Percentiles rank a stretch among this genome's conserved stretches.
phyloP scores from a whole-genome alignment of 805 yeast species.

The Metschnikowia lunata region DNA sequence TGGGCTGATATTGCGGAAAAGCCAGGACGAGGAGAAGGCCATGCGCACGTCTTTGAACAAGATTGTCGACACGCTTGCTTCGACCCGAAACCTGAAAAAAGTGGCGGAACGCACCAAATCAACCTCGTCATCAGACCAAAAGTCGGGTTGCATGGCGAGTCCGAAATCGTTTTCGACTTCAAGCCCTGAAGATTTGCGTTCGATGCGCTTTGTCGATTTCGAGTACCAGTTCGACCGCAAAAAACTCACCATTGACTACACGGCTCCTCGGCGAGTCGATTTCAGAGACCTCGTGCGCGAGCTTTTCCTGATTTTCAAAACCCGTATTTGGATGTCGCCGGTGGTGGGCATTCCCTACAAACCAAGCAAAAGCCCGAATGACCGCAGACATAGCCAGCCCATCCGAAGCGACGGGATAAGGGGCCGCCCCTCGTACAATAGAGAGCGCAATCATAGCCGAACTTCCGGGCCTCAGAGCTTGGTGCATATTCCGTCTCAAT shows the following conservation, averaged over 20 bases:
- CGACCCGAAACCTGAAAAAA: background rate
- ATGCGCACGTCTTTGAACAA: conserved; percentile 49
- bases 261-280: conserved; percentile 58
- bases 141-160: conserved; percentile 6
- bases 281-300: conserved; percentile 71
- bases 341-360: conserved; percentile 42
- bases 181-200: conserved; percentile 28
- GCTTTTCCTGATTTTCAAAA: conserved; percentile 68
- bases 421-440: background rate
- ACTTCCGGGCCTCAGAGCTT: background rate
- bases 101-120: background rate
- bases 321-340: conserved; percentile 82
- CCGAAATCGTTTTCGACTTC: conserved; percentile 1
- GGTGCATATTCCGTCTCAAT: too few relatives aligned
- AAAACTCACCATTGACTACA: conserved; percentile 62
- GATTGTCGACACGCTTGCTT: conserved; percentile 38
- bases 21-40: conserved; percentile 64
- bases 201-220: conserved; percentile 62
- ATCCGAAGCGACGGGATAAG: background rate
- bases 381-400: background rate
- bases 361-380: background rate
- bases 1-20: conserved; percentile 52
- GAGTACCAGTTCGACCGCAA: conserved; percentile 82
- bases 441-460: conserved; percentile 1
- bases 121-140: background rate